phyloP scores from a whole-genome alignment of 1,284 basidiomycete species.

The Trametes hirsuta region DNA sequence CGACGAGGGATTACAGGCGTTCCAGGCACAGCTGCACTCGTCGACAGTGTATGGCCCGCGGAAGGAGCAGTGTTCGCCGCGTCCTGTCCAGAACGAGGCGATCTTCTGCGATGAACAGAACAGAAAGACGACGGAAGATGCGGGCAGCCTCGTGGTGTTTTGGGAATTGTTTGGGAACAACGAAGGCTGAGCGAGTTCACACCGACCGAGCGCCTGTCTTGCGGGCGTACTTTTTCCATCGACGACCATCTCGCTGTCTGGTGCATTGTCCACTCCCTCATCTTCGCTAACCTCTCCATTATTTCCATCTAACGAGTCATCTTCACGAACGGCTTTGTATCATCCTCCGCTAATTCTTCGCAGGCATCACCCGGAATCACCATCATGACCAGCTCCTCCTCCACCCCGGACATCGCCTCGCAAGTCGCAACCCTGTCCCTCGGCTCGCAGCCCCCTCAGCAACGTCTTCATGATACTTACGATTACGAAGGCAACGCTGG shows the following conservation, averaged over 20 bases:
- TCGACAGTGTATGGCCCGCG: not conserved
- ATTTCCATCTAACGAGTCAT: slow-evolving; percentile 33
- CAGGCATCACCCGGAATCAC: slow-evolving; percentile 19
- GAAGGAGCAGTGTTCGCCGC: not conserved
- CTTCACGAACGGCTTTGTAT: slow-evolving; percentile 32
- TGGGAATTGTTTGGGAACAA: slow-evolving; percentile 15
- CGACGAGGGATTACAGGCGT: not conserved
- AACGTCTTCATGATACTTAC: slow-evolving; percentile 83
- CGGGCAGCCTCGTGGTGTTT: slow-evolving; percentile 24
- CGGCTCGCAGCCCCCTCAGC: slow-evolving; percentile 59
- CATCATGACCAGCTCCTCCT: slow-evolving; percentile 76
- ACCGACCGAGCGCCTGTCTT: slow-evolving; percentile 23
- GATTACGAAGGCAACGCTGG: slow-evolving; percentile 69
- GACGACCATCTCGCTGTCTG: slow-evolving; percentile 30
- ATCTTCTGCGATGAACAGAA: not conserved
- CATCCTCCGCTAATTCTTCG: slow-evolving; percentile 23
- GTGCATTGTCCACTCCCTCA: slow-evolving; percentile 30
- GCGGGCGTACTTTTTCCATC: slow-evolving; percentile 30
- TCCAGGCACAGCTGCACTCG: not conserved
- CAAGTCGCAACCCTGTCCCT: slow-evolving; percentile 54
- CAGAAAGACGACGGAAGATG: not conserved
- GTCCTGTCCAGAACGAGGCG: not conserved
- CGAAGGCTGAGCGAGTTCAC: slow-evolving; percentile 20
- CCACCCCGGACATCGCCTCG: slow-evolving; percentile 71
- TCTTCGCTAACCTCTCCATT: slow-evolving; percentile 26